Conservation (phyloP, 169 alveolate genomes). For the Cryptosporidium felis region DNA sequence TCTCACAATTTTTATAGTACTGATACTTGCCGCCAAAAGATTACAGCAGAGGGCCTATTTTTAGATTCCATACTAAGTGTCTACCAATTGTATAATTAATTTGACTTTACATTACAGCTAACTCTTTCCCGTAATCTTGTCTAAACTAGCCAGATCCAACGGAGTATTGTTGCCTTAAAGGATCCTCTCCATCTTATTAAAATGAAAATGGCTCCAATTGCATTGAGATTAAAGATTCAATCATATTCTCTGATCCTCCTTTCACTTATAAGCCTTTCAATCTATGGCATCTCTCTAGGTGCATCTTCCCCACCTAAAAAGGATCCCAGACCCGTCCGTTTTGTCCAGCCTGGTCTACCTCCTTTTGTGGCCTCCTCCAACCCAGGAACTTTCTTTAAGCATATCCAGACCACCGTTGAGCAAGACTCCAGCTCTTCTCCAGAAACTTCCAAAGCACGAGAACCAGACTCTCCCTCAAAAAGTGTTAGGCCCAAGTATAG, state of each 20-base stretch:
- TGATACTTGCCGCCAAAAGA: not conserved
- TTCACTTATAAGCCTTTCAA: not conserved
- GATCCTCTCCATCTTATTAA: too few relatives aligned
- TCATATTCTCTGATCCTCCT: not conserved
- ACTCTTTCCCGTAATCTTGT: too few relatives aligned
- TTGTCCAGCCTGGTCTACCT: not conserved
- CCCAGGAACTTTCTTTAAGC: constrained; percentile 23
- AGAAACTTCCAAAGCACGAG: not conserved
- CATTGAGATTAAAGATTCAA: not conserved
- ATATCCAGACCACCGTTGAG: constrained; percentile 29
- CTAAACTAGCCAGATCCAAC: too few relatives aligned
- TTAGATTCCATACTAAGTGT: constrained; percentile 1
- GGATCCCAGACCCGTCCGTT: not conserved
- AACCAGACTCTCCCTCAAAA: not conserved
- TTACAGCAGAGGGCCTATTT: constrained; percentile 1
- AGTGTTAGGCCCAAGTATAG: not conserved
- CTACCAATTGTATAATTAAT: too few relatives aligned
- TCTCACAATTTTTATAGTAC: not conserved
- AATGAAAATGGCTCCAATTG: not conserved
- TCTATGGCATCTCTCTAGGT: not conserved
- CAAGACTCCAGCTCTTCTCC: constrained; percentile 44
- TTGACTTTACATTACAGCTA: too few relatives aligned
- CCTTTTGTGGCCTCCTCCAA: constrained; percentile 1
- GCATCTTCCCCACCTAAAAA: constrained; percentile 2
- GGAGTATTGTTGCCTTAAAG: too few relatives aligned